phyloP scores from a whole-genome alignment of 2,329 filamentous ascomycete species.

The Cytospora schulzeri region DNA sequence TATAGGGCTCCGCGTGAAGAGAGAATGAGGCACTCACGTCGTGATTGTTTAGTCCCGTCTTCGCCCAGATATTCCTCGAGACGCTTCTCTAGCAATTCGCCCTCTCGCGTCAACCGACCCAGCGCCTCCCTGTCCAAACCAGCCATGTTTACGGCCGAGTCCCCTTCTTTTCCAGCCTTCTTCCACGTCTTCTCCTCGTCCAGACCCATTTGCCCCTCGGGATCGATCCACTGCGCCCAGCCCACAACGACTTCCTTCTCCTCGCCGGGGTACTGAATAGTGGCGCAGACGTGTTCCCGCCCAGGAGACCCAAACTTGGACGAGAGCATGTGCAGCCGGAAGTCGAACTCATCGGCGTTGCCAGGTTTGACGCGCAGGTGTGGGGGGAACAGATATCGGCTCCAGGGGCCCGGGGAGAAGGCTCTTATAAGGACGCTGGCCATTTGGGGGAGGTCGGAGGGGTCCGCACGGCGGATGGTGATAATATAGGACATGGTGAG shows the following conservation, averaged over 20 bases:
- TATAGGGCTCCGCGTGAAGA: too few relatives aligned
- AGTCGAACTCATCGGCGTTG: constrained; percentile 8
- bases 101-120: neutral
- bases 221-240: constrained; percentile 23
- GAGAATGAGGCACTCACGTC: constrained; percentile 1
- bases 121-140: constrained; percentile 14
- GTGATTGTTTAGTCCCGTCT: neutral
- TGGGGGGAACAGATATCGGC: constrained; percentile 9
- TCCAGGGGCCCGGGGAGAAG: constrained; percentile 18
- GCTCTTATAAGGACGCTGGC: constrained; percentile 6
- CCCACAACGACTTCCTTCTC: constrained; percentile 9
- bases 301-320: neutral
- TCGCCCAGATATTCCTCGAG: neutral
- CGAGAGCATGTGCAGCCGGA: constrained; percentile 10
- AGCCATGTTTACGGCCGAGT: neutral
- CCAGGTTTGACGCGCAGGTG: constrained; percentile 5
- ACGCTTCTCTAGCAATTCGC: constrained; percentile 2
- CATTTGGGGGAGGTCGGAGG: constrained; percentile 13
- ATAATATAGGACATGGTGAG: constrained; percentile 1
- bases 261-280: neutral
- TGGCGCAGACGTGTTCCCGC: constrained; percentile 2
- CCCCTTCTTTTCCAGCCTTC: constrained; percentile 1
- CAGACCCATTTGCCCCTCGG: neutral
- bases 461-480: constrained; percentile 12
- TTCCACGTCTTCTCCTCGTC: neutral